Conservation (phyloP, 139 green algal genomes). For the Pseudopediastrum boryanum region DNA sequence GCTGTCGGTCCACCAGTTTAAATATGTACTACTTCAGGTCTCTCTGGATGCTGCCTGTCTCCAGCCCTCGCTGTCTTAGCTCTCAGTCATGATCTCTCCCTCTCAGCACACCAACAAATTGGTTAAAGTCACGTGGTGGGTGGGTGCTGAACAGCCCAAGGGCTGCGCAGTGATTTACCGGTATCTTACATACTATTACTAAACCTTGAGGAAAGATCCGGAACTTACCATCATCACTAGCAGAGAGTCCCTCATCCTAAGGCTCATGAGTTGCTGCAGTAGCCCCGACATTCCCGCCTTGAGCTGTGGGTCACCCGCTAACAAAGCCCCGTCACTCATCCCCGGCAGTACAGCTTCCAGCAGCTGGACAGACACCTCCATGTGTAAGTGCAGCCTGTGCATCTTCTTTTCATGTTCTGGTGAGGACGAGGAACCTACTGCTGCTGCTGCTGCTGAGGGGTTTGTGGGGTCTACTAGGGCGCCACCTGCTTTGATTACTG, state of each 20-base stretch:
- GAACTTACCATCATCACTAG: conserved; percentile 48
- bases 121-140: too few species aligned
- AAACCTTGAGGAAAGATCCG: not conserved
- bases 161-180: too few species aligned
- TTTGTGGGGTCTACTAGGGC: not conserved
- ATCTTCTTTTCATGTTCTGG: not conserved
- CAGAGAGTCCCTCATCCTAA: conserved; percentile 34
- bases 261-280: conserved; percentile 45
- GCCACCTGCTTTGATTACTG: conserved; percentile 5
- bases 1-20: too few species aligned
- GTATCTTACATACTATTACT: not conserved
- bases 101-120: too few species aligned
- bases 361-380: conserved; percentile 41
- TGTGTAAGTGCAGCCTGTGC: conserved; percentile 15
- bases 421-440: not conserved
- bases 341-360: conserved; percentile 39
- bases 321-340: not conserved
- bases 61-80: too few species aligned
- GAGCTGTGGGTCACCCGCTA: not conserved
- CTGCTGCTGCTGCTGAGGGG: not conserved
- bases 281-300: conserved; percentile 25
- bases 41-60: too few species aligned
- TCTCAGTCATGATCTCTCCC: too few species aligned
- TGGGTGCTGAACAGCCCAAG: too few species aligned
- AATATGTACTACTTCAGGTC: too few species aligned